Evolutionary conservation across 2,329 filamentous ascomycete species (phyloP), one percentile per base, ranked within the genome.

Genomic region (Fusarium oxysporum): DNA sequence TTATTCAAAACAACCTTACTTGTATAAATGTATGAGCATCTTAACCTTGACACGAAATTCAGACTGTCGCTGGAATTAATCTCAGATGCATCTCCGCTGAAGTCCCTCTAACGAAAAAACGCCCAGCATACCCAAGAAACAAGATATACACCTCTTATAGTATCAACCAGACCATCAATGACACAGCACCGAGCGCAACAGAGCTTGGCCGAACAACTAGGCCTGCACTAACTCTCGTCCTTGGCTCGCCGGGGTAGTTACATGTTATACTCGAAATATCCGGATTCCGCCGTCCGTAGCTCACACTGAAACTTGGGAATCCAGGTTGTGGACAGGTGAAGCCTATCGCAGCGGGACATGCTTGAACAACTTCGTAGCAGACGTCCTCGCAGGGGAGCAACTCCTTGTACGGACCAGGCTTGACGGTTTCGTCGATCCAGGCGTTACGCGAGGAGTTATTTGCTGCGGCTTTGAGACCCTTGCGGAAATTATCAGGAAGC

Each of bases 401-500:
- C 83, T 99, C 96, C 79, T 95, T 97, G 83, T 99, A 98, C 1
- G 96, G 96, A 0, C 96, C 96, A 0, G 96, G 95, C 70, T 87
- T 82, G 65, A 98, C 90, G 2, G 83, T 74, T 5, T 85, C 76
- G 77, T 98, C 95, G 74, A 98, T 96, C 53, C 89, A 83, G 1
- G 86, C 79, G 77, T 94, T 96, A 23, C 95, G 89, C 17, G 92
- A 93, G 13, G 83, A 81, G 53, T 81, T 83, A 50, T 76, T 78
- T 16, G 75, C 9, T 76, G 78, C 30, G 68, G 72, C 48, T 4
- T 64, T 74, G 12, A 80, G 66, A 10, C 68, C 61, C 12, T 71
- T 62, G 32, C 62, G 73, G 13, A 81, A 74, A 44, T 83, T 76
- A 14, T 82, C 78, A 2, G 86, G 82, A 1, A 91, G 82, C 5